Percentiles rank a stretch among this genome's conserved stretches.
phyloP scores from a whole-genome alignment of 345 rosid genomes.

The Salix arbutifolia region DNA sequence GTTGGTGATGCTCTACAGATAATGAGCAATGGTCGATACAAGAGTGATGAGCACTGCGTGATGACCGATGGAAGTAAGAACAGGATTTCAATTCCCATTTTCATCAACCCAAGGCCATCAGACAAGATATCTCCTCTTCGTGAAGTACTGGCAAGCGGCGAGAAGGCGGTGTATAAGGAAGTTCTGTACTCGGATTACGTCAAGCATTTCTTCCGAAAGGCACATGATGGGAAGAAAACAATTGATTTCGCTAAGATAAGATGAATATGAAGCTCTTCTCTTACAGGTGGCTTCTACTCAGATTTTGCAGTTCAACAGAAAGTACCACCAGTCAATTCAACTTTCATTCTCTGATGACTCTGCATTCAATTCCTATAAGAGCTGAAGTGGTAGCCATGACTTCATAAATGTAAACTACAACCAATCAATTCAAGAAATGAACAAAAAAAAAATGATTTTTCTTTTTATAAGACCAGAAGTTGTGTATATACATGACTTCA shows the following conservation, averaged over 20 bases:
- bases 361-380: too few species aligned
- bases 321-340: too few species aligned
- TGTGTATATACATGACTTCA: too few species aligned
- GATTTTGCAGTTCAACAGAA: too few species aligned
- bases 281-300: not conserved
- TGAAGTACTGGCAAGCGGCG: constrained; percentile 17
- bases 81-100: constrained; percentile 29
- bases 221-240: constrained; percentile 14
- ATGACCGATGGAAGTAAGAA: constrained; percentile 10
- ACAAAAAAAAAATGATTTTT: too few species aligned
- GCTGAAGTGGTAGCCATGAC: too few species aligned
- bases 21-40: constrained; percentile 27
- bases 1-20: constrained; percentile 28
- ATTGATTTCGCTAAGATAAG: not conserved
- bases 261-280: not conserved
- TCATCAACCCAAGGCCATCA: constrained; percentile 18
- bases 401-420: too few species aligned
- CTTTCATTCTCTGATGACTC: too few species aligned
- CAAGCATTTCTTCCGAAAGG: constrained; percentile 15
- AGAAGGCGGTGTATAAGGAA: constrained; percentile 7
- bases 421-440: too few species aligned
- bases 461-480: too few species aligned
- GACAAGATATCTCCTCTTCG: constrained; percentile 17
- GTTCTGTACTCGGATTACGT: constrained; percentile 15
- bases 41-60: constrained; percentile 22